These are phyloP conservation scores for Syncephalis plumigaleata DNA, from an alignment of 371 early-diverging fungal genomes.

Conservation along the genomic window DNA sequence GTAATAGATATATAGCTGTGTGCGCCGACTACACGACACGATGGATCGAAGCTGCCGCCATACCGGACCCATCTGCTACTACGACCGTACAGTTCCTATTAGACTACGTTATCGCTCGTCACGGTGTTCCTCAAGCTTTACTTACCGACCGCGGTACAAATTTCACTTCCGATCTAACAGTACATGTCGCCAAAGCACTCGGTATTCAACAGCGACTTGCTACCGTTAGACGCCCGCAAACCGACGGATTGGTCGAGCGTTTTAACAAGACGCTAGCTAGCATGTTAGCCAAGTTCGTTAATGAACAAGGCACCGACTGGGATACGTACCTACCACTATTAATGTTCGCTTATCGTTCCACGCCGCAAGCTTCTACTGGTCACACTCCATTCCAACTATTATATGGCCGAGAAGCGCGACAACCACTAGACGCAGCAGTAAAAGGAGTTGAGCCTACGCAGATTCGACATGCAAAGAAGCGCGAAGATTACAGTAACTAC, in stretches of 20 bases:
- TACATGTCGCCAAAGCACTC: constrained; percentile 2
- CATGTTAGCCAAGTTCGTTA: constrained; percentile 1
- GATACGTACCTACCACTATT: background rate
- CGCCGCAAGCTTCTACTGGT: background rate
- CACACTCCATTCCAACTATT: constrained; percentile 3
- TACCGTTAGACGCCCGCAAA: constrained; percentile 12
- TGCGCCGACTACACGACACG: constrained; percentile 6
- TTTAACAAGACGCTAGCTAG: constrained; percentile 10
- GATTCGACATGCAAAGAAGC: too few relatives aligned
- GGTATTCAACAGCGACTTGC: constrained; percentile 9
- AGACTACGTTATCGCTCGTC: background rate
- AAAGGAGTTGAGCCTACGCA: too few relatives aligned
- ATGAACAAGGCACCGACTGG: background rate
- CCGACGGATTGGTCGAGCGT: constrained; percentile 15
- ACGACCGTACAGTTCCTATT: background rate
- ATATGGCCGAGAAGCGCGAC: constrained; percentile 1
- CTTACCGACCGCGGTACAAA: constrained; percentile 12
- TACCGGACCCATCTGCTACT: background rate
- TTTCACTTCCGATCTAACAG: constrained; percentile 6
- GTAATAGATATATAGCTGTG: constrained; percentile 1
- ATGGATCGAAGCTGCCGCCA: background rate
- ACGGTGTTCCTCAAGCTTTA: constrained; percentile 7
- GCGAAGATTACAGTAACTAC: too few relatives aligned
- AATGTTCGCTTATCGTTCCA: constrained; percentile 3
- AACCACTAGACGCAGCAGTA: background rate